A percentile compares a stretch with the other conserved stretches of the same genome.
Conservation (phyloP, 2,329 filamentous ascomycete genomes). For the Fusarium nodosum region DNA sequence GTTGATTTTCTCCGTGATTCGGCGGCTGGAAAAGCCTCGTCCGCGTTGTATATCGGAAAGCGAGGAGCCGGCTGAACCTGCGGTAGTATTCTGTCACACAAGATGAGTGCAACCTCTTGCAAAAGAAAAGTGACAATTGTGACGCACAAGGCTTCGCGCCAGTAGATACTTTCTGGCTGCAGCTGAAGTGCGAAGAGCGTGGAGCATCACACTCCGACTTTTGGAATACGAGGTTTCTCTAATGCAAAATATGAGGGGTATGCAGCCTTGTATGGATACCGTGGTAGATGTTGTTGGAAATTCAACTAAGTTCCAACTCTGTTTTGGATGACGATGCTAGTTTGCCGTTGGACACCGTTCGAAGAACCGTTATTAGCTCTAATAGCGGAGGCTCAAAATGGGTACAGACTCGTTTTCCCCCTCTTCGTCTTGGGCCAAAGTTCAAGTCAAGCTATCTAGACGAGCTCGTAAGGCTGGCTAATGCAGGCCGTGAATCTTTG, state of each 20-base stretch:
- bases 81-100: slow-evolving; percentile 1
- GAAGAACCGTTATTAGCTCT: not conserved
- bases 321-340: not conserved
- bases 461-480: slow-evolving; percentile 37
- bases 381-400: slow-evolving; percentile 27
- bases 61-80: slow-evolving; percentile 8
- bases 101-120: slow-evolving; percentile 8
- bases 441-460: not conserved
- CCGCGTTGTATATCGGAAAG: slow-evolving; percentile 11
- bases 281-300: not conserved
- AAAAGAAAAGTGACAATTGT: slow-evolving; percentile 16
- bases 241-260: slow-evolving; percentile 20
- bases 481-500: slow-evolving; percentile 29
- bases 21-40: slow-evolving; percentile 20
- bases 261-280: not conserved
- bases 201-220: slow-evolving; percentile 32
- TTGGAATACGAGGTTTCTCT: slow-evolving; percentile 39
- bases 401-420: not conserved
- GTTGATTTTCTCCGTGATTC: slow-evolving; percentile 26
- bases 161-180: slow-evolving; percentile 17
- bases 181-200: slow-evolving; percentile 14
- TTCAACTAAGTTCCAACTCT: not conserved
- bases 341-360: slow-evolving; percentile 33
- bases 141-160: slow-evolving; percentile 33
- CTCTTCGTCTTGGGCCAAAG: not conserved